phyloP scores from a whole-genome alignment of 2,329 filamentous ascomycete genomes.

The Lojkania enalia region DNA sequence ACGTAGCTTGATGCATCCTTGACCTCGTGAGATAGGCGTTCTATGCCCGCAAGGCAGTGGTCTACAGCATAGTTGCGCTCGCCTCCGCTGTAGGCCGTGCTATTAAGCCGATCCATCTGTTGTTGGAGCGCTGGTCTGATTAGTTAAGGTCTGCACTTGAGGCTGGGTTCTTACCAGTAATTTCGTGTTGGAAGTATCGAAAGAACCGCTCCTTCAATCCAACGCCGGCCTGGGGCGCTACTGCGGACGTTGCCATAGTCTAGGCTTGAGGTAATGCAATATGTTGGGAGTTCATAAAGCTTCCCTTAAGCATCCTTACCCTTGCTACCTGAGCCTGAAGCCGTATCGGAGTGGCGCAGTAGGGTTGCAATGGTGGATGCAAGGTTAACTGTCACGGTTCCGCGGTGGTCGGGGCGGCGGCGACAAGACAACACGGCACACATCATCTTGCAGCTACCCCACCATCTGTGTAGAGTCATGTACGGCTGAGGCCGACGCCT shows the following conservation, averaged over 20 bases:
- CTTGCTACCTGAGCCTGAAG: too few relatives aligned
- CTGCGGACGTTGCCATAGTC: slow-evolving; percentile 13
- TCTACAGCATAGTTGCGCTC: slow-evolving; percentile 83
- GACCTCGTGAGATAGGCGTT: slow-evolving; percentile 79
- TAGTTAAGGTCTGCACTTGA: slow-evolving; percentile 9
- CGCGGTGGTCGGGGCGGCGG: too few relatives aligned
- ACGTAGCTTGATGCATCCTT: slow-evolving; percentile 81
- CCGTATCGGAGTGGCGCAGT: too few relatives aligned
- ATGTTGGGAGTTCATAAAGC: too few relatives aligned
- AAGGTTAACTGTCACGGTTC: too few relatives aligned
- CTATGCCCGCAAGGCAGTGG: slow-evolving; percentile 76
- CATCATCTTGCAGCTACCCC: too few relatives aligned
- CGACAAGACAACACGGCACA: too few relatives aligned
- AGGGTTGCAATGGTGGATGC: too few relatives aligned
- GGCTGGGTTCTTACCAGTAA: slow-evolving; percentile 59
- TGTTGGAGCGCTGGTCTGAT: slow-evolving; percentile 69
- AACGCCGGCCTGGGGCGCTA: slow-evolving; percentile 19
- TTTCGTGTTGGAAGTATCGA: slow-evolving; percentile 76
- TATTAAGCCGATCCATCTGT: slow-evolving; percentile 69
- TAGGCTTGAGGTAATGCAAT: not conserved
- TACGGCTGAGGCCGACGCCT: too few relatives aligned
- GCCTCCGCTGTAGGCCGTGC: slow-evolving; percentile 65
- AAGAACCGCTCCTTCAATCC: slow-evolving; percentile 78
- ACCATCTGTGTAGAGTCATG: too few relatives aligned
- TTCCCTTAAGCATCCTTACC: too few relatives aligned